These are phyloP conservation scores for Mucor indicus DNA, from an alignment of 371 early-diverging fungal species.

Conservation along the genomic window DNA sequence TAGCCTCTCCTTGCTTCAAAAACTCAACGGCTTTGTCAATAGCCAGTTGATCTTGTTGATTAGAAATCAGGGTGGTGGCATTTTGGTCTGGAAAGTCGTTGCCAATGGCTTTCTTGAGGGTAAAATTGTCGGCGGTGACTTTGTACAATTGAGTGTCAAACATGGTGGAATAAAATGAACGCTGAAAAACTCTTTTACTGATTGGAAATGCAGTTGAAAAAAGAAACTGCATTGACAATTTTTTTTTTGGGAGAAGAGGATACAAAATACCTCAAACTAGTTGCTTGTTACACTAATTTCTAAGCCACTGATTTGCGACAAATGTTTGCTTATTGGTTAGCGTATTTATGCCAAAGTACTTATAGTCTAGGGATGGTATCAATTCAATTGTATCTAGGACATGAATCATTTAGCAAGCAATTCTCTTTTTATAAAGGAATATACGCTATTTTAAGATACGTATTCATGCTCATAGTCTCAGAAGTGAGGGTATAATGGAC, in stretches of 20 bases:
- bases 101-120: conserved; percentile 3
- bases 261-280: not conserved
- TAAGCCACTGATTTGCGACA: not conserved
- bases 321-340: no score
- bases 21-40: conserved; percentile 48
- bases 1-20: conserved; percentile 51
- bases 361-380: no score
- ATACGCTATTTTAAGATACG: no score
- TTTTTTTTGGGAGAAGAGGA: not conserved
- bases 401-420: no score
- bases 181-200: conserved; percentile 5
- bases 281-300: not conserved
- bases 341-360: no score
- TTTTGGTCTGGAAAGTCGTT: conserved; percentile 20
- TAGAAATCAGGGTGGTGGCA: conserved; percentile 19
- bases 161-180: conserved; percentile 17
- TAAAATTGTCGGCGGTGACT: conserved; percentile 12
- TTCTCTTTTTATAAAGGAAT: no score
- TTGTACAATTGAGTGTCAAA: conserved; percentile 17
- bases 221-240: conserved; percentile 4
- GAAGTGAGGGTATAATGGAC: no score
- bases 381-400: no score
- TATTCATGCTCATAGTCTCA: no score
- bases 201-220: conserved; percentile 2
- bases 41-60: conserved; percentile 22